Percentiles rank a stretch among this genome's conserved stretches.
phyloP scores from a whole-genome alignment of 2,329 filamentous ascomycete genomes.

The Alternaria alternata region DNA sequence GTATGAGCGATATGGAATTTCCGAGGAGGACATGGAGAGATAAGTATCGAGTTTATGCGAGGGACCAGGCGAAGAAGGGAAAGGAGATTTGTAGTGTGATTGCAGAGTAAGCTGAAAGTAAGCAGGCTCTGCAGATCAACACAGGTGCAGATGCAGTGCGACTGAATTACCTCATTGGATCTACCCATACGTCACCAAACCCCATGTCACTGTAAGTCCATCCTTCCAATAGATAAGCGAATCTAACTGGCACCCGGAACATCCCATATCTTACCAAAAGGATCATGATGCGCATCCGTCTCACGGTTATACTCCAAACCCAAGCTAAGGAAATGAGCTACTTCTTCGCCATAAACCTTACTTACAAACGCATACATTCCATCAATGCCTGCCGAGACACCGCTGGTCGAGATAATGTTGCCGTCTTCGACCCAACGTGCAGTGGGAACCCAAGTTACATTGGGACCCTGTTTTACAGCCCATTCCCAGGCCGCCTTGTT shows the following conservation, averaged over 20 bases:
- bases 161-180: neutral
- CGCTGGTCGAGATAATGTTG: constrained; percentile 71
- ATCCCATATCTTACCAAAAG: constrained; percentile 58
- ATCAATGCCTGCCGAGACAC: constrained; percentile 70
- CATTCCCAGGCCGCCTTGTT: constrained; percentile 67
- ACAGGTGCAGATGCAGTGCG: neutral
- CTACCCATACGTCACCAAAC: too few relatives aligned
- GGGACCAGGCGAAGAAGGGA: too few relatives aligned
- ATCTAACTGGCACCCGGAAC: constrained; percentile 17
- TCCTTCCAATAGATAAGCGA: accelerated
- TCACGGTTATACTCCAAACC: constrained; percentile 66
- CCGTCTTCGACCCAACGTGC: constrained; percentile 70
- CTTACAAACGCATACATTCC: constrained; percentile 64
- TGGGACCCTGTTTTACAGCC: constrained; percentile 58
- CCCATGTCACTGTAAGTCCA: accelerated
- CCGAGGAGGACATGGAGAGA: neutral
- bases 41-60: too few relatives aligned
- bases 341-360: constrained; percentile 62
- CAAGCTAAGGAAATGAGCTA: constrained; percentile 58
- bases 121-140: accelerated
- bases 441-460: constrained; percentile 63
- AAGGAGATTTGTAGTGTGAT: too few relatives aligned
- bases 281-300: constrained; percentile 60
- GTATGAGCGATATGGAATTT: neutral
- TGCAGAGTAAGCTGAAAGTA: neutral